Conservation (phyloP, 2,329 filamentous ascomycete species). For the Orbilia brochopaga region DNA sequence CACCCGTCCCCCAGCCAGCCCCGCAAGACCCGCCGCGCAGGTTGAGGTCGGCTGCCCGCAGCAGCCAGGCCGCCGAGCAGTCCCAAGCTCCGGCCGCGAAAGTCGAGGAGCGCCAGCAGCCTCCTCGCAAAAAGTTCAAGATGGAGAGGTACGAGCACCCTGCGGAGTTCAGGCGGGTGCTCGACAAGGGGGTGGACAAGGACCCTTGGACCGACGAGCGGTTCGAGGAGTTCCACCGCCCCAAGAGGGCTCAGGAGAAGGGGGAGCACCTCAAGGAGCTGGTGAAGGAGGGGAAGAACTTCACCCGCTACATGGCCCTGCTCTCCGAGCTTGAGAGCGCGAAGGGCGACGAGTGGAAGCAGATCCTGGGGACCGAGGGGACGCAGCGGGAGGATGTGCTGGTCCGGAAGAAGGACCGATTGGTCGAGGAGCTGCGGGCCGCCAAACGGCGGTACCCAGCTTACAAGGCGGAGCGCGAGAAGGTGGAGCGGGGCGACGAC, state of each 20-base stretch:
- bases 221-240: constrained; percentile 21
- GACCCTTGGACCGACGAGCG: constrained; percentile 39
- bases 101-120: neutral
- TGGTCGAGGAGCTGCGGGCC: constrained; percentile 32
- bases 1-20: neutral
- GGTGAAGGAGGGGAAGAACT: constrained; percentile 20
- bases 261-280: constrained; percentile 17
- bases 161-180: constrained; percentile 13
- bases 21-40: constrained; percentile 10
- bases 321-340: constrained; percentile 26
- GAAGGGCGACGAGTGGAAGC: constrained; percentile 24
- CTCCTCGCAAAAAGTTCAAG: neutral
- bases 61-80: neutral
- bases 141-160: constrained; percentile 32
- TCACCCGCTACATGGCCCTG: constrained; percentile 33
- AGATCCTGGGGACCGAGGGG: constrained; percentile 28
- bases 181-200: constrained; percentile 14
- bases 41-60: constrained; percentile 24
- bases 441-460: constrained; percentile 12
- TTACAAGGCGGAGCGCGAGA: constrained; percentile 33
- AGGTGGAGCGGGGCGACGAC: constrained; percentile 9
- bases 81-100: neutral
- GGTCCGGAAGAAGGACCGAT: constrained; percentile 28
- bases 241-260: constrained; percentile 18
- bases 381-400: constrained; percentile 11